Base-by-base conservation (phyloP, 208 protist species). In the Trypanosomatidae sp. region DNA sequence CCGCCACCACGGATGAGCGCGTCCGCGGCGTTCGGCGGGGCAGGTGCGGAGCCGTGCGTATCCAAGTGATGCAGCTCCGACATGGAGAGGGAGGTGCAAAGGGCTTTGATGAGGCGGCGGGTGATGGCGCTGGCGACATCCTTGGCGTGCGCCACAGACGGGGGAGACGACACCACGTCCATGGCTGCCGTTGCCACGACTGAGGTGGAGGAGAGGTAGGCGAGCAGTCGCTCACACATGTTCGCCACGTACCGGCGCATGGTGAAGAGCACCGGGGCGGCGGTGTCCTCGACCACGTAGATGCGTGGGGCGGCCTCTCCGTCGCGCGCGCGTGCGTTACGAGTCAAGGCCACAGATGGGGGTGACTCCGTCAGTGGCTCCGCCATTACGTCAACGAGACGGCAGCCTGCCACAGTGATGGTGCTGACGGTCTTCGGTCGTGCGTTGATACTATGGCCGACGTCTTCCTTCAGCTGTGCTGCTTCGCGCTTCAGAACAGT, bases 181-280 rank as follows among this genome's bases (percentile, higher is more conserved):
- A 10, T 30, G 69, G 49, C 46, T 65, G 75, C 56, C 25, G 62
- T 68, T 46, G 70, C 30, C 55, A 56, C 49, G 58, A 30, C 47
- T 70, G 64, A 60, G 71, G 69, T 69, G 77, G 33, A 67, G 74
- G 65, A 85, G 13, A 75, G 10, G 49, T 80, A 75, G 33, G 30
- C 56, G 17, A 75, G 53, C 17, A 96, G 76, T n/a, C 80, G 64
- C 46, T 91, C 82, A 50, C 71, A 74, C 86, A 94, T 92, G 58
- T 86, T 75, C 33, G 91, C 93, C n/a, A 96, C 69, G 73, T 83
- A 86, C 36, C 89, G 71, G 13, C 77, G 82, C 52, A 74, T 85
- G 25, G 80, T 73, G 50, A 87, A 90, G 49, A 96, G 72, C 50
- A 88, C 74, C 52, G 76, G 71, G 36, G 87, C 90, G 56, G 81